Base-by-base conservation (phyloP, 805 yeast species). In the Metschnikowia gelsemii region DNA sequence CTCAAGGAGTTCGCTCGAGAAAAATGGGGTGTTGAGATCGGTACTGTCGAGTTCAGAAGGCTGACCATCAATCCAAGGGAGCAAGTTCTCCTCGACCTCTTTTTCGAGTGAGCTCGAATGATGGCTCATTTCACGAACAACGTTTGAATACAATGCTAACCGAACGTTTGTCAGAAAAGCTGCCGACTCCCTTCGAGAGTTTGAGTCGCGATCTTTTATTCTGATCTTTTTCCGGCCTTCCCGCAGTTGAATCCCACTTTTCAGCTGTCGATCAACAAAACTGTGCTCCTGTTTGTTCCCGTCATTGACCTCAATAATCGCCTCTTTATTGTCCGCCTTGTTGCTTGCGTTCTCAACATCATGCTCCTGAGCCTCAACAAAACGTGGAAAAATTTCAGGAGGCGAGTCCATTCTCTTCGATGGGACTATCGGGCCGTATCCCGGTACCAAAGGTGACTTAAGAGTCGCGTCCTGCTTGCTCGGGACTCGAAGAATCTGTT, bases 61-160 rank as follows among this genome's bases (percentile, higher is more conserved):
- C 23, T 33, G 30, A 19, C 33, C 36, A n/a, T 43, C 47, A n/a
- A 14, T 35, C 51, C 51, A 44, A 8, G 43, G 35, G 25, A 32
- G 22, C 20, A 35, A 41, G 33, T 41, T 34, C 4, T 34, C 28
- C 2, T 43, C 44, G 9, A 38, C 29, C 6, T 32, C 32, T 5
- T 32, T 24, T 17, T 38, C 40, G n/a, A 47, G 23, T 5, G 37
- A 21, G 9, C 34, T 38, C 19, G 42, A 35, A n/a, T 42, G 45
- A 9, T 35, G 42, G 9, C 38, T 27, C 9, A 45, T 34, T 4
- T 43, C 42, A 25, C 32, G 35, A 22, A 47, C 33, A 26, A 27
- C 29, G 20, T 42, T 45, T 5, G 47, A 39, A 37, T 44, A 45
- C n/a, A 39, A 41, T 25, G 37, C 35, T 5, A 43, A 34, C 12